phyloP scores from a whole-genome alignment of 495 filamentous ascomycete species.

The Hypoxylon trugodes region DNA sequence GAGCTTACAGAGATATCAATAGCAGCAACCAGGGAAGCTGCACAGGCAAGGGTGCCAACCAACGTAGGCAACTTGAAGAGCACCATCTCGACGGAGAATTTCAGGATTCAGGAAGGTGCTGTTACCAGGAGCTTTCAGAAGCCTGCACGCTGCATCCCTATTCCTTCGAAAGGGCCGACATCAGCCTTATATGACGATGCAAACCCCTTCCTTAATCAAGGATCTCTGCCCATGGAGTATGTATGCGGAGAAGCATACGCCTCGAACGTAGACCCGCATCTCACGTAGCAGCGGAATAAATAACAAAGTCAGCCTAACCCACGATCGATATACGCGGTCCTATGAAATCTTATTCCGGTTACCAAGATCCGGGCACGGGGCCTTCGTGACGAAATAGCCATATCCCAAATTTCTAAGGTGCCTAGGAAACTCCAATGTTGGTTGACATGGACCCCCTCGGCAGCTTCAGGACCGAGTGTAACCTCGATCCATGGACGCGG shows the following conservation, averaged over 20 bases:
- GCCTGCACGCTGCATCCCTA: neutral
- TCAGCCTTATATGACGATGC: constrained; percentile 5
- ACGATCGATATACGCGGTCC: constrained; percentile 24
- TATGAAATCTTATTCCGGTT: constrained; percentile 20
- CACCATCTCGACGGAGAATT: constrained; percentile 38
- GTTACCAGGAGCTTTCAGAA: neutral
- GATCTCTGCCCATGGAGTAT: too few relatives aligned
- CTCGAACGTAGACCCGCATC: constrained; percentile 2
- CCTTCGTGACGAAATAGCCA: constrained; percentile 3
- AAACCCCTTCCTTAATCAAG: neutral
- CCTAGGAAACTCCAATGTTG: constrained; percentile 8
- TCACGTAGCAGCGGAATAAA: constrained; percentile 5
- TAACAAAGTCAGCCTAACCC: neutral
- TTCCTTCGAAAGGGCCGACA: neutral
- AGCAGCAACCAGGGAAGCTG: constrained; percentile 28
- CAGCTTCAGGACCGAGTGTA: constrained; percentile 30
- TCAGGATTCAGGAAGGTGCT: neutral
- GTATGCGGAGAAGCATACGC: neutral
- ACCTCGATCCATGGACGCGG: constrained; percentile 13
- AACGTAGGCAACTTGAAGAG: constrained; percentile 39
- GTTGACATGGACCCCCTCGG: constrained; percentile 19
- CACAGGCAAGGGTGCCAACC: constrained; percentile 18
- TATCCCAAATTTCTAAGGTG: neutral
- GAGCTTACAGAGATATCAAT: constrained; percentile 45
- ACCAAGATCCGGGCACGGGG: constrained; percentile 27